Conservation (phyloP, 1,284 basidiomycete species). For the Cutaneotrichosporon mucoides region DNA sequence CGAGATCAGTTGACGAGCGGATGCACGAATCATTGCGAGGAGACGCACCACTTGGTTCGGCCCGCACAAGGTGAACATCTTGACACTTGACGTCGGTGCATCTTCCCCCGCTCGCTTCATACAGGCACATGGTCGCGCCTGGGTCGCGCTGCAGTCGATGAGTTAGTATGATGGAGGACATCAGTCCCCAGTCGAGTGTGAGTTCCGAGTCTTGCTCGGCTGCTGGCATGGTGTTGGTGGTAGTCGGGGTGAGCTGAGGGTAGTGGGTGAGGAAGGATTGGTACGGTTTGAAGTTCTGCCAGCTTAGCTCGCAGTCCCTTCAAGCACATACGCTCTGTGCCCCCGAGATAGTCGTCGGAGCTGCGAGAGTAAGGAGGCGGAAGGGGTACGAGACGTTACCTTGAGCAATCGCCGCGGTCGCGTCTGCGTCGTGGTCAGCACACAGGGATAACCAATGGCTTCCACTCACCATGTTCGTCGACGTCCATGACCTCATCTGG, state of each 20-base stretch:
- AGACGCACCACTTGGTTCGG: slow-evolving; percentile 33
- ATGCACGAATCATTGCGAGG: background rate
- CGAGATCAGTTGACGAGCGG: slow-evolving; percentile 8
- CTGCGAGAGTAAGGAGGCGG: background rate
- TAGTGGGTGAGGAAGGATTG: slow-evolving; percentile 34
- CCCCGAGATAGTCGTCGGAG: no score
- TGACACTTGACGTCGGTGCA: slow-evolving; percentile 36
- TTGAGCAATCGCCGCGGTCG: background rate
- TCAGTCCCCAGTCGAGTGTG: slow-evolving; percentile 25
- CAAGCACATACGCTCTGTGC: background rate
- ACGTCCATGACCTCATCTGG: background rate
- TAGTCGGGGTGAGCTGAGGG: slow-evolving; percentile 24
- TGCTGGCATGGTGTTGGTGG: background rate
- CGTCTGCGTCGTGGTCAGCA: background rate
- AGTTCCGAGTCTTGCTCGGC: background rate
- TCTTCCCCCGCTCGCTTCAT: slow-evolving; percentile 36
- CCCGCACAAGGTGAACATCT: slow-evolving; percentile 31
- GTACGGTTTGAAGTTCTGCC: slow-evolving; percentile 20
- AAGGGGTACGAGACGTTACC: background rate
- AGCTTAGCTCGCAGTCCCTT: background rate
- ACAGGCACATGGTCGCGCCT: slow-evolving; percentile 26
- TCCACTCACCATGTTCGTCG: background rate
- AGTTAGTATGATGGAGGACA: slow-evolving; percentile 39
- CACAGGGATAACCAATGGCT: background rate
- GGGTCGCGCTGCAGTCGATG: slow-evolving; percentile 27